Base-by-base conservation (phyloP, 2,329 filamentous ascomycete genomes). In the Ascochyta rabiei region DNA sequence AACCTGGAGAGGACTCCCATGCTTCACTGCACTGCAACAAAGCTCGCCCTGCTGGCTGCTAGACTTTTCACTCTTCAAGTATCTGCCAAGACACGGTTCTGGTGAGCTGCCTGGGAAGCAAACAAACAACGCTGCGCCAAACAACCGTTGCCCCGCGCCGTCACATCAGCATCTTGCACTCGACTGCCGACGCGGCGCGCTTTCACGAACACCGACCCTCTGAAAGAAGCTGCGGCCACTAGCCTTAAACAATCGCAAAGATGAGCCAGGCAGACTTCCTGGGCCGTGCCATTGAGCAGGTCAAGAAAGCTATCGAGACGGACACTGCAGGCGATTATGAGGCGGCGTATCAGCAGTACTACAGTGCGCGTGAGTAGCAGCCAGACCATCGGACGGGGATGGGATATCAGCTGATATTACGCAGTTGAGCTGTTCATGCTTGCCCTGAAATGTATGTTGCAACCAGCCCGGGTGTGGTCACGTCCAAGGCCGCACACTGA, bases 191-290 rank as follows among this genome's bases (percentile, higher is more conserved):
- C 52, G 43, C 59, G 51, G 51, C 51, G 44, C 55, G 49, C 56
- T 54, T 38, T 44, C 53, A 18, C 39, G 58, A 30, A 50, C 26
- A 28, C 41, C 5, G 30, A 24, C 2, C 30, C 13, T 37, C 26
- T 23, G 18, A 23, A 18, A 33, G 42, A 15, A 19, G 33, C 56
- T 49, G 44, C 16, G 42, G 56, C 41, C 35, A 24, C 46, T 45
- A 53, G 52, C 51, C 42, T 55, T 38, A 38, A 19, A 30, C 30
- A 62, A 64, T 47, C 56, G 71, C 78, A 81, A 53, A 38, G 69
- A 97, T 97, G 93, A 96, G 92, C 67, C 92, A 93, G 75, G 96
- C 91, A 76, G 95, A 99, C 80, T 99, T 98, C 76, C 87, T 97
- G 71, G 93, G 93, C 72, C 91, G 93, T 69, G 95, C 95, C 70